Base-by-base conservation (phyloP, 140 eudicot genomes). In the Cichorium intybus region DNA sequence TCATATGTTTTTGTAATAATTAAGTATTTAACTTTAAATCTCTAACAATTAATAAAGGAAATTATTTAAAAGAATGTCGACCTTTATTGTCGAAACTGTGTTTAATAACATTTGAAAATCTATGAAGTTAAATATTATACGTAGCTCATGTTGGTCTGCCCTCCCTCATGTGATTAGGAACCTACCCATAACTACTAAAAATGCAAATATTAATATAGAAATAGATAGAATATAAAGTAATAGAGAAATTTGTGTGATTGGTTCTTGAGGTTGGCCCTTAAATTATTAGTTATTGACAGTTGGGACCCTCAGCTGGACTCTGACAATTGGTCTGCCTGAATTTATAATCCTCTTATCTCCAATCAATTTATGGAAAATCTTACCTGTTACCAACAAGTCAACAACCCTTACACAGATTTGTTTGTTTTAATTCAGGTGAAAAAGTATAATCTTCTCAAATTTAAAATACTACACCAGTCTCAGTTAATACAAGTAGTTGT, bases 331-430 rank as follows among this genome's bases (percentile, higher is more conserved):
- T 68, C 64, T 55, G 64, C 53, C 37, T 57, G n/a, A 29, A 33
- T 66, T 65, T 24, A 34, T 47, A 47, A 56, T 47, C 35, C 59
- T 33, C 57, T 71, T 70, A 70, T 70, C 60, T 59, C 60, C 46
- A 28, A 49, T 21, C 51, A 58, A 59, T 41, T 29, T 63, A 63
- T 54, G 35, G n/a, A 43, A 71, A 72, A 62, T 53, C 56, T 62
- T 62, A 72, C 71, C 53, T 64, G 78, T 73, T 73, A 9, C 71
- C 77, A 72, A 72, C 71, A 62, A 72, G 11, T 65, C 77, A 72
- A 72, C 71, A 62, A 72, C 77, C 77, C 64, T 62, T 50, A 58
- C 11, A 59, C 21, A 59, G 47, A 8, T 48, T 54, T 55, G 72
- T 43, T 64, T n/a, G n/a, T n/a, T 56, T 47, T 53, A 64, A 9